Percentiles rank a stretch among this genome's conserved stretches.
Evolutionary conservation across 176 grass and related monocot genomes (phyloP).

Genomic region (Aegilops sharonensis): DNA sequence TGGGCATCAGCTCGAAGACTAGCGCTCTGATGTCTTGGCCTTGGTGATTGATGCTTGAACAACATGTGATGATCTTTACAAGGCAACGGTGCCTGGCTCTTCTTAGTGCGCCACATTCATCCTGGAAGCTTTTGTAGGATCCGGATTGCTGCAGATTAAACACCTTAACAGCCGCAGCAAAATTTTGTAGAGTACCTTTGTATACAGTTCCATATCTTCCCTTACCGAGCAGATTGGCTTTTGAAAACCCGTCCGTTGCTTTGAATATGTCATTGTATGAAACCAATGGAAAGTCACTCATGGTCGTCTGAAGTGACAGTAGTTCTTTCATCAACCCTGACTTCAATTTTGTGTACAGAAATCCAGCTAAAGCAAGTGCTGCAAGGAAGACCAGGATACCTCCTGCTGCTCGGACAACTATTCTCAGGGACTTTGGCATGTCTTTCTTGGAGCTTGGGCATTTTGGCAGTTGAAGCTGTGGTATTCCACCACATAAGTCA

Average conservation of each 20-base stretch:
- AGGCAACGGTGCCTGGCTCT: conserved; percentile 36
- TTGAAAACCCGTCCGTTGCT: conserved; percentile 23
- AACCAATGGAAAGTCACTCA: not conserved
- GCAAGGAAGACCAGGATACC: not conserved
- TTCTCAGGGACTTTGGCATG: not conserved
- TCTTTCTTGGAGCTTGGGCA: not conserved
- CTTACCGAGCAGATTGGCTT: conserved; percentile 21
- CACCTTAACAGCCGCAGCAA: conserved; percentile 16
- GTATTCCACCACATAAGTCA: conserved; percentile 34
- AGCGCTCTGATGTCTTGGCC: conserved; percentile 39
- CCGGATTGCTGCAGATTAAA: conserved; percentile 25
- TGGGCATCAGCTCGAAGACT: conserved; percentile 33
- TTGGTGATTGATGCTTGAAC: conserved; percentile 27
- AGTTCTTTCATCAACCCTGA: not conserved
- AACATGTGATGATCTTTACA: conserved; percentile 35
- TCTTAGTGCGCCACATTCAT: conserved; percentile 37
- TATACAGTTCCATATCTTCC: conserved; percentile 26
- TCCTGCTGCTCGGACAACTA: not conserved
- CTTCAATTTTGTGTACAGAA: not conserved
- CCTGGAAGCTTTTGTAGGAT: conserved; percentile 31
- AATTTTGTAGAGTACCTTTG: conserved; percentile 4
- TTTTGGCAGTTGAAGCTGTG: conserved; percentile 3
- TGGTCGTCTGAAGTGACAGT: not conserved
- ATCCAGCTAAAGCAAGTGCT: not conserved
- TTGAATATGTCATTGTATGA: not conserved